Base-by-base conservation (phyloP, 495 filamentous ascomycete genomes). In the Thermochaetoides thermophila region DNA sequence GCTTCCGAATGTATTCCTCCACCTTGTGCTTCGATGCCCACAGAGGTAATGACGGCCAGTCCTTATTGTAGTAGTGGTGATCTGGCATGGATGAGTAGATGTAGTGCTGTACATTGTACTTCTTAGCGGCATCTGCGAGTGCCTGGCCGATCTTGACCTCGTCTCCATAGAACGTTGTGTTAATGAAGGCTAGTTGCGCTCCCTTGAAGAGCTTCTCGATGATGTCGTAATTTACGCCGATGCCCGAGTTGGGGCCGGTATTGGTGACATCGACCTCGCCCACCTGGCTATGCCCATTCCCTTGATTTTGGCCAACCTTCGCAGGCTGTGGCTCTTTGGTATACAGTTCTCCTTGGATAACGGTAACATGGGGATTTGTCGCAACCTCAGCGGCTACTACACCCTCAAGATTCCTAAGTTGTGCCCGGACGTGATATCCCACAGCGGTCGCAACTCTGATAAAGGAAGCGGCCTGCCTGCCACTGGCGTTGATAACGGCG, bases 81-180 rank as follows among this genome's bases (percentile, higher is more conserved):
- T 97, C 87, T 4, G 89, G 89, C 84, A 96, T 91, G 37, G 81
- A 86, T 44, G 81, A 89, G 59, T 91, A 97, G 53, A 97, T 71
- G 55, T 87, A 94, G 52, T 96, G 89, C 43, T 79, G 69, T 34
- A 97, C 72, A 11, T 81, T 76, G 30, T 80, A 78, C 44, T 66
- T 73, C 48, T 87, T 89, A 23, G 89, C 89, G 12, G 84, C 85
- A 50, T 94, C 81, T 24, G 89, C 89, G 26, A 95, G 62, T 0
- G 78, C 76, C 41, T 78, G 71, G 22, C 89, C 89, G 40, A 94
- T 87, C 7, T 73, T 75, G 27, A 85, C 69, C 63, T 97, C 89
- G 50, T 96, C 85, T 20, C 89, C 91, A 63, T 86, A 87, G 39
- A 87, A 91, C n/a, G 84, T 87, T 18, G 89, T 97, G 60, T 97